A percentile compares a stretch with the other conserved stretches of the same genome.
phyloP scores from a whole-genome alignment of 768 basidiomycete genomes.

The Suillus subaureus region DNA sequence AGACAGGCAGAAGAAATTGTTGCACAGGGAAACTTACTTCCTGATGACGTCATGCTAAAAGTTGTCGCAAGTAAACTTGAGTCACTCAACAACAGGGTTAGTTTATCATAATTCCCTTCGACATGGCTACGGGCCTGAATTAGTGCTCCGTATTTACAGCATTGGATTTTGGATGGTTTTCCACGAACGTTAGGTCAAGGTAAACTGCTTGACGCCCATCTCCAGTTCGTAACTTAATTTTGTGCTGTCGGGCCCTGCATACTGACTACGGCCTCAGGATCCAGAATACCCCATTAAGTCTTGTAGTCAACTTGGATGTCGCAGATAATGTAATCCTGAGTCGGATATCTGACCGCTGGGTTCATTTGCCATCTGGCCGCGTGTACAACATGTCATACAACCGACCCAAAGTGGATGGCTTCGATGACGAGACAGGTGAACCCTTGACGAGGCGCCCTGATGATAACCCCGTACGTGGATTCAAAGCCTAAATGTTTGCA shows the following conservation, averaged over 20 bases:
- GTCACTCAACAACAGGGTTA: conserved; percentile 64
- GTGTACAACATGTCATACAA: conserved; percentile 92
- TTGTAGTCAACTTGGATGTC: conserved; percentile 88
- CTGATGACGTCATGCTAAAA: conserved; percentile 79
- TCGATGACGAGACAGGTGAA: conserved; percentile 87
- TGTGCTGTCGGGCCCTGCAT: neutral
- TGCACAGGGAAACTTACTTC: conserved; percentile 72
- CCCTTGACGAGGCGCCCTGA: conserved; percentile 86
- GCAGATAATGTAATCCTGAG: conserved; percentile 82
- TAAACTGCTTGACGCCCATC: conserved; percentile 72
- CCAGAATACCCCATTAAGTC: conserved; percentile 66
- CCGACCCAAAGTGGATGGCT: conserved; percentile 74
- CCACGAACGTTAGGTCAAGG: conserved; percentile 89
- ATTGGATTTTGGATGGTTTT: conserved; percentile 94
- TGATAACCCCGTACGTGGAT: conserved; percentile 75
- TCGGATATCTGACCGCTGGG: conserved; percentile 89
- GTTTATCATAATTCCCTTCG: neutral
- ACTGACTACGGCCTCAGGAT: conserved; percentile 41
- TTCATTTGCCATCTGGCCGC: conserved; percentile 85
- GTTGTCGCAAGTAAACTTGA: conserved; percentile 77
- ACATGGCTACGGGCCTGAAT: neutral
- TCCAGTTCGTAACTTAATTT: conserved; percentile 51
- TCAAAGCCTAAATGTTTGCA: neutral
- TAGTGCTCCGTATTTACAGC: conserved; percentile 41
- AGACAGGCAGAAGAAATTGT: conserved; percentile 76